Base-by-base conservation (phyloP, 768 basidiomycete species). In the Solioccasus polychromus region DNA sequence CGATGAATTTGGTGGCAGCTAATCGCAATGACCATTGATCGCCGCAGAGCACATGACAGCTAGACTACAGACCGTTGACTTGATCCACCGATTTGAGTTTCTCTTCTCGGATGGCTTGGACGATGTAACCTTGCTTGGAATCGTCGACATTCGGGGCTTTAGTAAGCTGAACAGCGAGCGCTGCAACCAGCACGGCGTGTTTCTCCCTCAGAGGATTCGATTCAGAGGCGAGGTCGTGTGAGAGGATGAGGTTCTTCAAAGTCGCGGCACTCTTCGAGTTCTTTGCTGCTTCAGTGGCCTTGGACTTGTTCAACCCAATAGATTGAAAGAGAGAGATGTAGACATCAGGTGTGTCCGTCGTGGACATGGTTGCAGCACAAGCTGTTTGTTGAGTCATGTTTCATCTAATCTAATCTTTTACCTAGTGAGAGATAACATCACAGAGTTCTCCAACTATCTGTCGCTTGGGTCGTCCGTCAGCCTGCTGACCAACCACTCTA, bases 31-130 rank as follows among this genome's bases (percentile, higher is more conserved):
- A 48, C 30, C 25, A 40, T 45, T 20, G 12, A 49, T 45, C 17
- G 42, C n/a, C 35, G 25, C 35, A 9, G 36, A 20, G 30, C 15
- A 25, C 14, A 28, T 17, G 25, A 26, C 26, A 38, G 17, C 35
- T 31, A 25, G 22, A 39, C 10, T 29, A 66, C 83, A 55, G 57
- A 92, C 94, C 94, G 42, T 78, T 73, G 20, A 96, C 81, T 72
- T 97, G 94, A 63, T 97, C 95, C 3, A 80, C 76, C 26, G 77
- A 80, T 68, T 85, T 88, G 47, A 98, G 66, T 52, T 78, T 78
- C 18, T 79, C 83, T 44, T 82, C 77, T n/a, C 82, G 62, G 55
- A 98, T 83, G 50, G 75, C 79, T n/a, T 70, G 63, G 29, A 90
- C 72, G 15, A 85, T 69, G 65, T 82, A 90, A 35, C 68, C 72